These are phyloP conservation scores for Saccharomyces hybrid DNA, from an alignment of 1,139 yeast genomes.

Conservation along the genomic window DNA sequence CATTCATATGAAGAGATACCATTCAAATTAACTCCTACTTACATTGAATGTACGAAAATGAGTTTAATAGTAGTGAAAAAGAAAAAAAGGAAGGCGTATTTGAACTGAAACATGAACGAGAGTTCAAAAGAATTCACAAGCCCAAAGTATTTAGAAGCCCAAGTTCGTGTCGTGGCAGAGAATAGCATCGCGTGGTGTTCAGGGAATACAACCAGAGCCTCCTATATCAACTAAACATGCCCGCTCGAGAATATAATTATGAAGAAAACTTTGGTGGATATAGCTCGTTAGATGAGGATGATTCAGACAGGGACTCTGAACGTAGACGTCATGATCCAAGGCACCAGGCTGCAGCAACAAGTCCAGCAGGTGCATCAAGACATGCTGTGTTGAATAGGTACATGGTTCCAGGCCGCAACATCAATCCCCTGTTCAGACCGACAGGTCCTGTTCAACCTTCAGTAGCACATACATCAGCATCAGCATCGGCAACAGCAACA, in stretches of 20 bases:
- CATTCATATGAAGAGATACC: neutral
- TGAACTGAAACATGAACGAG: neutral
- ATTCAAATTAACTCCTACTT: neutral
- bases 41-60: neutral
- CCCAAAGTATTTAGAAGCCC: neutral
- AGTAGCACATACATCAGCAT: neutral
- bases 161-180: neutral
- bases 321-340: neutral
- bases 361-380: neutral
- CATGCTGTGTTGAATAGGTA: neutral
- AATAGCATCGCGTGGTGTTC: neutral
- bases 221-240: neutral
- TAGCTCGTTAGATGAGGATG: neutral
- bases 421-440: neutral
- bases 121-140: neutral
- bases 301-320: neutral
- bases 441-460: neutral
- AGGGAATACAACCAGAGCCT: neutral
- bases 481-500: neutral
- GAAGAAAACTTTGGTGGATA: neutral
- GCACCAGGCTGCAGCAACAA: neutral
- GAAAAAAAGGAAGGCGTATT: neutral
- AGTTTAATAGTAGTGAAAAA: neutral
- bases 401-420: neutral
- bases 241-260: neutral